Percentiles rank a stretch among this genome's conserved stretches.
These are phyloP conservation scores for Pythium guiyangense DNA, from an alignment of 352 stramenopile species.

Conservation along the genomic window DNA sequence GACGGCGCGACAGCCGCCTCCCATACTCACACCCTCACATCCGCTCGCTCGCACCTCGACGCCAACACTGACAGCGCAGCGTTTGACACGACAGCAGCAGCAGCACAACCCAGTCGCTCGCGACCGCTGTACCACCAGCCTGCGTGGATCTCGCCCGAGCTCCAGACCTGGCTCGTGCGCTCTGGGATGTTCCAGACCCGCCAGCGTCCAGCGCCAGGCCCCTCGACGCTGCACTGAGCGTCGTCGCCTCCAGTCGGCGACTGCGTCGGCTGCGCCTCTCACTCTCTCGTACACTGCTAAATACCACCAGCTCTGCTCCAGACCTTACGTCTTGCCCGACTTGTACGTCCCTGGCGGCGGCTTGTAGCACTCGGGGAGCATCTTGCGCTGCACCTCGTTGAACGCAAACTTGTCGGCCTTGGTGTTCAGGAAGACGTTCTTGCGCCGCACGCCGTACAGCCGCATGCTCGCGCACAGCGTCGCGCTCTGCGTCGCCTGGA, in stretches of 20 bases:
- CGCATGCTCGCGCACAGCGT: slow-evolving; percentile 71
- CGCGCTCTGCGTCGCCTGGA: slow-evolving; percentile 51
- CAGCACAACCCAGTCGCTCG: slow-evolving; percentile 7
- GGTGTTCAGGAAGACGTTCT: slow-evolving; percentile 85
- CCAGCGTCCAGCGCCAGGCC: not conserved
- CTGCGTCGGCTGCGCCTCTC: not conserved
- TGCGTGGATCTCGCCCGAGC: slow-evolving; percentile 59
- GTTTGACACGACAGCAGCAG: no score
- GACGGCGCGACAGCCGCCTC: slow-evolving; percentile 1
- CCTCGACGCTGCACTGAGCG: not conserved
- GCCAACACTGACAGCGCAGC: no score
- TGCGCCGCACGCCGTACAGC: slow-evolving; percentile 62
- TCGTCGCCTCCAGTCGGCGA: not conserved
- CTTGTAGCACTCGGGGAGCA: slow-evolving; percentile 85
- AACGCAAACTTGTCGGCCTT: slow-evolving; percentile 83
- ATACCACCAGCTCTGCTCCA: not conserved
- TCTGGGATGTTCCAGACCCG: slow-evolving; percentile 46
- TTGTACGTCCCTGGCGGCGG: slow-evolving; percentile 79
- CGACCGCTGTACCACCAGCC: slow-evolving; percentile 37
- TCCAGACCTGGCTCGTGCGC: slow-evolving; percentile 39
- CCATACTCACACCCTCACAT: slow-evolving; percentile 8
- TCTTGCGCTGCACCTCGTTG: slow-evolving; percentile 84
- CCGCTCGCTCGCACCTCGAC: no score
- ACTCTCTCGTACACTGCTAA: not conserved
- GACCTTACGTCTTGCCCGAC: slow-evolving; percentile 62